Evolutionary conservation across 2,329 filamentous ascomycete genomes (phyloP).

Genomic region (Grosmannia serpens): DNA sequence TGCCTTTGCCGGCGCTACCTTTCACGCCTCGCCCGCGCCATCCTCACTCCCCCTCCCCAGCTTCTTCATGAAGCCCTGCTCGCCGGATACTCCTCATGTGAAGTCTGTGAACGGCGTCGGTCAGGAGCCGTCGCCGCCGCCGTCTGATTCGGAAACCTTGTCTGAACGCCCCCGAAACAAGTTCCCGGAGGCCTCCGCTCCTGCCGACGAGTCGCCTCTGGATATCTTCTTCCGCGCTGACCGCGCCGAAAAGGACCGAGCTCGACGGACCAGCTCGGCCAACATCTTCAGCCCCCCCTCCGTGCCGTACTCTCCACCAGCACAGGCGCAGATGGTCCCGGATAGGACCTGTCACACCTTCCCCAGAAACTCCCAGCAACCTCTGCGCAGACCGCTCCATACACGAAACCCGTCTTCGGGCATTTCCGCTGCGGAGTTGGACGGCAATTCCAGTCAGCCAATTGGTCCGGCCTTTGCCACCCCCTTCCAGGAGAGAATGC

Average conservation of each 20-base stretch:
- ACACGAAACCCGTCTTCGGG: conserved; percentile 37
- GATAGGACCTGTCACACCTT: conserved; percentile 6
- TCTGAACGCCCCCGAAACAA: neutral
- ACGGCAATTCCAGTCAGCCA: conserved; percentile 41
- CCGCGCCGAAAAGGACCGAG: conserved; percentile 60
- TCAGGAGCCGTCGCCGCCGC: conserved; percentile 39
- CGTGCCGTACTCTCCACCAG: conserved; percentile 41
- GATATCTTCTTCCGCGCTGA: conserved; percentile 88
- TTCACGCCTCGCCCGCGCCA: conserved; percentile 87
- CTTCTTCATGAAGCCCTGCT: conserved; percentile 60
- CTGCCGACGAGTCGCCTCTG: conserved; percentile 59
- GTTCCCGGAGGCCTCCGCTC: conserved; percentile 15
- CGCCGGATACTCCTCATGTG: conserved; percentile 51
- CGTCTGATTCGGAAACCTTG: conserved; percentile 38
- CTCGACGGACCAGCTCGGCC: conserved; percentile 39
- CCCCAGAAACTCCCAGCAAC: conserved; percentile 3
- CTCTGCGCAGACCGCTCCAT: conserved; percentile 25
- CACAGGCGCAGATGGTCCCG: conserved; percentile 21
- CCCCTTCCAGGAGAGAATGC: conserved; percentile 50
- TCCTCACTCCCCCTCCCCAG: conserved; percentile 84
- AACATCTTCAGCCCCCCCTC: conserved; percentile 27
- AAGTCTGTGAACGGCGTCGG: conserved; percentile 25
- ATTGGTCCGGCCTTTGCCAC: conserved; percentile 60
- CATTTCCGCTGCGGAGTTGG: conserved; percentile 59
- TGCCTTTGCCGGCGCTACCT: conserved; percentile 79